These are phyloP conservation scores for Tulasnella sp. DNA, from an alignment of 768 basidiomycete species.

Conservation along the genomic window DNA sequence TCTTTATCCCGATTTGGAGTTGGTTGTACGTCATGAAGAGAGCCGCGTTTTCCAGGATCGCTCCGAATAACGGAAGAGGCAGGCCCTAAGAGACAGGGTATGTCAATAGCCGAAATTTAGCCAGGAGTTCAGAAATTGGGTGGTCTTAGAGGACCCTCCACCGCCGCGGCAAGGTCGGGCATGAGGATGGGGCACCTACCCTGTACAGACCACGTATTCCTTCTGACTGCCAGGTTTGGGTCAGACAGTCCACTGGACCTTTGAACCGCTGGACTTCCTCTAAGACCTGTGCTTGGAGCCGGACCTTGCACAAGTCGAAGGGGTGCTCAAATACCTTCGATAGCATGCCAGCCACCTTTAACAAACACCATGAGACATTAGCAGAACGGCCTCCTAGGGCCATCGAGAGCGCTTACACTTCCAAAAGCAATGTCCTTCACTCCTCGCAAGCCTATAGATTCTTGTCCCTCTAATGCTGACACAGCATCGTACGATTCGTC, in stretches of 20 bases:
- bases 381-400: constrained; percentile 2
- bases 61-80: constrained; percentile 82
- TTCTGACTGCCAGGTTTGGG: constrained; percentile 71
- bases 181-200: constrained; percentile 41
- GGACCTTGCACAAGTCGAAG: constrained; percentile 90
- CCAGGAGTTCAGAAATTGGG: background rate
- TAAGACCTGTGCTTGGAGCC: constrained; percentile 84
- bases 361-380: constrained; percentile 9
- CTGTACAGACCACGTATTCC: constrained; percentile 81
- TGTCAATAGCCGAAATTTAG: background rate
- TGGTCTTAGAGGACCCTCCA: background rate
- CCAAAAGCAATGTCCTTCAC: constrained; percentile 50
- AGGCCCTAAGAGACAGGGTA: constrained; percentile 51
- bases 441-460: constrained; percentile 20
- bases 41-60: constrained; percentile 85
- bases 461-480: constrained; percentile 2
- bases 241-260: constrained; percentile 82
- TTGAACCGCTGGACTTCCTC: constrained; percentile 61
- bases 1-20: constrained; percentile 54
- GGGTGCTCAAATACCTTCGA: constrained; percentile 91
- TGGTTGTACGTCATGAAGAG: constrained; percentile 83
- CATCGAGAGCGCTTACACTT: constrained; percentile 39
- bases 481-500: constrained; percentile 1
- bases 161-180: background rate
- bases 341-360: constrained; percentile 73